Evolutionary conservation across 73 alveolate species (phyloP).

Genomic region (Paramecium primaurelia): DNA sequence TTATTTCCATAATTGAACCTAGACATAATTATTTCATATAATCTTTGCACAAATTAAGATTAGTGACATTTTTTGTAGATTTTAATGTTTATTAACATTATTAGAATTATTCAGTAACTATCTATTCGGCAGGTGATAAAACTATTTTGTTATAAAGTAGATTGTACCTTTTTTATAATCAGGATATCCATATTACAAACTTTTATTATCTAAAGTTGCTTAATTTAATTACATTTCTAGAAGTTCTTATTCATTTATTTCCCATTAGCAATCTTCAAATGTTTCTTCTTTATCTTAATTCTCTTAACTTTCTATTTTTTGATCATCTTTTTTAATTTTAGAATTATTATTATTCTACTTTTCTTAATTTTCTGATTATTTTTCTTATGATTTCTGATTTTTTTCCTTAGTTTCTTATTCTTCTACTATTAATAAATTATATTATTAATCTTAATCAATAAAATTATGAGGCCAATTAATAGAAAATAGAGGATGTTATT

Average conservation of each 20-base stretch:
- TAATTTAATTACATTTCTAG: neutral
- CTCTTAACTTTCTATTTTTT: neutral
- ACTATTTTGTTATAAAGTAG: neutral
- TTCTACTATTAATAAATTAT: neutral
- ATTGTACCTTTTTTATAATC: constrained; percentile 26
- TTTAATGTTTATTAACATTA: neutral
- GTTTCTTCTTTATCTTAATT: neutral
- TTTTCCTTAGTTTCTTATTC: neutral
- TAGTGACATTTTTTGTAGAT: neutral
- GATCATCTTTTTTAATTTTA: neutral
- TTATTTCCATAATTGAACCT: neutral
- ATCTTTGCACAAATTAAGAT: neutral
- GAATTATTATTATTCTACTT: neutral
- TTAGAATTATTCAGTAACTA: neutral
- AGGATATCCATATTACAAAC: neutral
- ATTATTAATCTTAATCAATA: neutral
- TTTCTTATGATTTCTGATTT: neutral
- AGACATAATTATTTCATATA: neutral
- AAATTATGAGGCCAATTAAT: constrained; percentile 44
- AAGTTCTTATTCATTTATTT: neutral
- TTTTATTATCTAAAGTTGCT: neutral
- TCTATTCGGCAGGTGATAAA: neutral
- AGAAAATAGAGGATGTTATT: neutral
- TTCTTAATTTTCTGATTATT: neutral
- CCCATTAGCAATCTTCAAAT: constrained; percentile 47